These are phyloP conservation scores for Colletotrichum sansevieriae DNA, from an alignment of 2,329 filamentous ascomycete genomes.

Conservation along the genomic window DNA sequence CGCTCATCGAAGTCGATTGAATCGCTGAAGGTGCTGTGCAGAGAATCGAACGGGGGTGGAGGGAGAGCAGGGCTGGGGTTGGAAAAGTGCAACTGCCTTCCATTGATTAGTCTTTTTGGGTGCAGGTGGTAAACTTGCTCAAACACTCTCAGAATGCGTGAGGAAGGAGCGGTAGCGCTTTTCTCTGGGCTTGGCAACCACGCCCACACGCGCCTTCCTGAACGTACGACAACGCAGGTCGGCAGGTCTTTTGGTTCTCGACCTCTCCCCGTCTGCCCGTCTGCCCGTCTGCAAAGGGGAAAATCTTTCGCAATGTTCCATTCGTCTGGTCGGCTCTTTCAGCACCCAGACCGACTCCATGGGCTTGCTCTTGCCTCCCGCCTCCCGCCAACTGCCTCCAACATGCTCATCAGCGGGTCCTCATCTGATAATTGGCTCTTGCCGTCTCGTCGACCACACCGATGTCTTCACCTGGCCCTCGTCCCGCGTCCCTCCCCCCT, in stretches of 20 bases:
- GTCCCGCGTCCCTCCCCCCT: not conserved
- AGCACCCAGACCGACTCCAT: not conserved
- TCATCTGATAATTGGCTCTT: conserved; percentile 11
- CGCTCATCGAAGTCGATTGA: not conserved
- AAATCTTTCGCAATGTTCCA: conserved; percentile 3
- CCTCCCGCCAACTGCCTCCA: conserved; percentile 8
- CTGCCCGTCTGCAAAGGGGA: not conserved
- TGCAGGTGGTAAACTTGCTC: conserved; percentile 44
- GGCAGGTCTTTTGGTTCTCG: not conserved
- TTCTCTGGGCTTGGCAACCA: conserved; percentile 22
- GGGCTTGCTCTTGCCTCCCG: not conserved
- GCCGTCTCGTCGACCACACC: not conserved
- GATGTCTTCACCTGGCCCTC: not conserved
- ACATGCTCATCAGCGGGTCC: conserved; percentile 6
- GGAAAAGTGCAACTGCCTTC: conserved; percentile 1
- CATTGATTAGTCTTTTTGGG: not conserved
- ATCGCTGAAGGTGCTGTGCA: conserved; percentile 14
- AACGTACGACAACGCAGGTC: conserved; percentile 32
- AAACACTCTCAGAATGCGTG: conserved; percentile 43
- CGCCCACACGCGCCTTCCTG: conserved; percentile 15
- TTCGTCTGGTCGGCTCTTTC: not conserved
- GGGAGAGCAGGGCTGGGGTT: not conserved
- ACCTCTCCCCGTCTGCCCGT: not conserved
- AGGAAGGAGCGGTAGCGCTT: conserved; percentile 32
- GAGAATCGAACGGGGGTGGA: conserved; percentile 2